Percentiles rank a stretch among this genome's conserved stretches.
phyloP scores from a whole-genome alignment of 192 early-diverging fungal genomes.

The Entomortierella chlamydospora region DNA sequence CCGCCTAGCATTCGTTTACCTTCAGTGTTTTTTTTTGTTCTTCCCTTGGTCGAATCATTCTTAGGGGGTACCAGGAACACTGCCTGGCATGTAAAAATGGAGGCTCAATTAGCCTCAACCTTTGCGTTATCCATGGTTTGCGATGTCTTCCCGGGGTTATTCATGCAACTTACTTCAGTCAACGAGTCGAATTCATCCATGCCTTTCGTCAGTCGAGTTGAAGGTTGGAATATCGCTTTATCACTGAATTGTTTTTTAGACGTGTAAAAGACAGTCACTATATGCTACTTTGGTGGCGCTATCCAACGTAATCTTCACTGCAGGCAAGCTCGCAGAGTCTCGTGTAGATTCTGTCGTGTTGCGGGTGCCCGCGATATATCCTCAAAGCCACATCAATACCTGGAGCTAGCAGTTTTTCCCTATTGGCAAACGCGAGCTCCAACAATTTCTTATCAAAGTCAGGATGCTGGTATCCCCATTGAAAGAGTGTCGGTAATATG shows the following conservation, averaged over 20 bases:
- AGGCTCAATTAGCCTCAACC: too few species aligned
- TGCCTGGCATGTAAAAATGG: constrained; percentile 33
- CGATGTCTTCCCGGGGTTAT: too few species aligned
- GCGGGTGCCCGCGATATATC: too few species aligned
- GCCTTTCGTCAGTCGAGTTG: background rate
- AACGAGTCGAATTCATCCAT: constrained; percentile 63
- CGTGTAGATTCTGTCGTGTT: too few species aligned
- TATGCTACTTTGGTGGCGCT: too few species aligned
- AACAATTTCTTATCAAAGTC: constrained; percentile 10
- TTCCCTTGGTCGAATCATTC: constrained; percentile 16
- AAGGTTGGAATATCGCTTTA: background rate
- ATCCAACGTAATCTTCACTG: too few species aligned
- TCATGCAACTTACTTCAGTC: constrained; percentile 55
- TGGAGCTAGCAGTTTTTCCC: too few species aligned
- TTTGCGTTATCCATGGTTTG: too few species aligned
- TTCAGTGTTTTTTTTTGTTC: constrained; percentile 5
- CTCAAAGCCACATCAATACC: too few species aligned
- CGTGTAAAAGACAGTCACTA: too few species aligned
- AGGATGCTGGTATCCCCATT: constrained; percentile 20
- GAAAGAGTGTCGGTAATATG: background rate
- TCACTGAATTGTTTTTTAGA: background rate
- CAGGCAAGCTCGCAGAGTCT: too few species aligned
- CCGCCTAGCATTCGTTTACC: background rate
- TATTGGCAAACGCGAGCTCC: too few species aligned
- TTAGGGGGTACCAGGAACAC: constrained; percentile 57